phyloP scores from a whole-genome alignment of 2,329 filamentous ascomycete species.

The Fusarium devonianum region DNA sequence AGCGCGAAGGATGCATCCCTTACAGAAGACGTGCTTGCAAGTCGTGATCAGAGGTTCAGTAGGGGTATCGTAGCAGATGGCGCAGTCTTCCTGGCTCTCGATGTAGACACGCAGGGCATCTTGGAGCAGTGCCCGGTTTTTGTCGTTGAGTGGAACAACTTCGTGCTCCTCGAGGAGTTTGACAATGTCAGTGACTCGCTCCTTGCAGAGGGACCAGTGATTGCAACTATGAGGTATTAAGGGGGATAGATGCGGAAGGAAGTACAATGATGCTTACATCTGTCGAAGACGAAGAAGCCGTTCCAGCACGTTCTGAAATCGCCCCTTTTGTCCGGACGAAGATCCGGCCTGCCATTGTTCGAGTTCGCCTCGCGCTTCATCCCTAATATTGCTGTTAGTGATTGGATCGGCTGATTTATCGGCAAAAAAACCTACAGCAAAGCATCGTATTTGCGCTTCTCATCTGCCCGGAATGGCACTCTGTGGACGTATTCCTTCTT shows the following conservation, averaged over 20 bases:
- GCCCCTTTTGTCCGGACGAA: conserved; percentile 54
- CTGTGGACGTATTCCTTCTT: conserved; percentile 81
- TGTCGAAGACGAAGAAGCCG: conserved; percentile 83
- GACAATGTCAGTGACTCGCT: conserved; percentile 76
- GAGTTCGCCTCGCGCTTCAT: conserved; percentile 77
- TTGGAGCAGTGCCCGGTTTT: conserved; percentile 76
- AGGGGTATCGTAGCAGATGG: conserved; percentile 79
- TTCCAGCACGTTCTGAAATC: conserved; percentile 80
- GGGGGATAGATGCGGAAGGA: neutral
- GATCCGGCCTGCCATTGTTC: conserved; percentile 62
- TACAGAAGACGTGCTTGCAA: conserved; percentile 84
- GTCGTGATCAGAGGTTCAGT: conserved; percentile 80
- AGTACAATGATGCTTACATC: conserved; percentile 53
- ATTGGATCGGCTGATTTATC: rapidly evolving
- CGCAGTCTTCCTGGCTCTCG: conserved; percentile 82
- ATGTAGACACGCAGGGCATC: conserved; percentile 78
- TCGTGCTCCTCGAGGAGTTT: conserved; percentile 71
- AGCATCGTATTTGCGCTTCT: conserved; percentile 79
- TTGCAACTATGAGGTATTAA: conserved; percentile 67
- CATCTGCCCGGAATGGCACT: conserved; percentile 75
- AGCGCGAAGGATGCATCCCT: conserved; percentile 74
- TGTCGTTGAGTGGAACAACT: conserved; percentile 72
- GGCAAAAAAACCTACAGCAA: conserved; percentile 61
- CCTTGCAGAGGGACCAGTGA: conserved; percentile 83
- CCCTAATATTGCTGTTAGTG: conserved; percentile 48